Percentiles rank a stretch among this genome's conserved stretches.
phyloP scores from a whole-genome alignment of 2,329 filamentous ascomycete genomes.

The Byssochlamys sp. region DNA sequence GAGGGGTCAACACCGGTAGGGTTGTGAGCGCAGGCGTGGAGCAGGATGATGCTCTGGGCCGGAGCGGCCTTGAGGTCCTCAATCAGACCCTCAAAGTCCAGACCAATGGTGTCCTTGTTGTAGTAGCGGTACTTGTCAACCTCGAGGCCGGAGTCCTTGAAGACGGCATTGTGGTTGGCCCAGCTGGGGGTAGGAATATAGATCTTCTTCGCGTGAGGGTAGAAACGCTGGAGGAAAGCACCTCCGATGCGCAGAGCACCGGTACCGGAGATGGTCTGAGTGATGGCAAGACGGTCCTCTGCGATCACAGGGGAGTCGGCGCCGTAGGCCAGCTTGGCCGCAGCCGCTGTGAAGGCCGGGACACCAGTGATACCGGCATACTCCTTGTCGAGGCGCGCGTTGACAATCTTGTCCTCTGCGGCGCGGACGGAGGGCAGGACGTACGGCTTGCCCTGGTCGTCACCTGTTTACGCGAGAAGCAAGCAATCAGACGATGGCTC shows the following conservation, averaged over 20 bases:
- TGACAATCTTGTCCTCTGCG: slow-evolving; percentile 78
- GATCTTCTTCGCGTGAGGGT: slow-evolving; percentile 83
- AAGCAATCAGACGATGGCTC: neutral
- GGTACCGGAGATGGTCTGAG: slow-evolving; percentile 95
- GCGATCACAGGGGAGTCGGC: slow-evolving; percentile 64
- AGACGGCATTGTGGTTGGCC: slow-evolving; percentile 97
- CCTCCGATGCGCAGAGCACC: slow-evolving; percentile 90
- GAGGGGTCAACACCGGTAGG: slow-evolving; percentile 93
- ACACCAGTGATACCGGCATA: slow-evolving; percentile 96
- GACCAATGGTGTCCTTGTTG: slow-evolving; percentile 94
- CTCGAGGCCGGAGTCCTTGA: slow-evolving; percentile 81
- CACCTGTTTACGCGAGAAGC: slow-evolving; percentile 34
- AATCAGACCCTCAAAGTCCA: slow-evolving; percentile 91
- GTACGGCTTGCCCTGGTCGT: slow-evolving; percentile 95
- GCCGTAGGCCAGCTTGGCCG: slow-evolving; percentile 84
- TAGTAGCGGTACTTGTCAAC: slow-evolving; percentile 98
- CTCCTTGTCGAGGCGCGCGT: slow-evolving; percentile 79
- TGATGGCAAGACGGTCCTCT: slow-evolving; percentile 72
- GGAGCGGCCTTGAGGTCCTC: slow-evolving; percentile 83
- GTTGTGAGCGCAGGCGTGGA: slow-evolving; percentile 97
- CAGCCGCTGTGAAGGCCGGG: slow-evolving; percentile 84
- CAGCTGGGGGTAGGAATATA: slow-evolving; percentile 94
- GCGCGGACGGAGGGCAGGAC: slow-evolving; percentile 86
- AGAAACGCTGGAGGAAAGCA: slow-evolving; percentile 86
- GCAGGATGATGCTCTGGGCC: slow-evolving; percentile 76